Evolutionary conservation across 1,284 basidiomycete species (phyloP).

Genomic region (Flammula alnicola): DNA sequence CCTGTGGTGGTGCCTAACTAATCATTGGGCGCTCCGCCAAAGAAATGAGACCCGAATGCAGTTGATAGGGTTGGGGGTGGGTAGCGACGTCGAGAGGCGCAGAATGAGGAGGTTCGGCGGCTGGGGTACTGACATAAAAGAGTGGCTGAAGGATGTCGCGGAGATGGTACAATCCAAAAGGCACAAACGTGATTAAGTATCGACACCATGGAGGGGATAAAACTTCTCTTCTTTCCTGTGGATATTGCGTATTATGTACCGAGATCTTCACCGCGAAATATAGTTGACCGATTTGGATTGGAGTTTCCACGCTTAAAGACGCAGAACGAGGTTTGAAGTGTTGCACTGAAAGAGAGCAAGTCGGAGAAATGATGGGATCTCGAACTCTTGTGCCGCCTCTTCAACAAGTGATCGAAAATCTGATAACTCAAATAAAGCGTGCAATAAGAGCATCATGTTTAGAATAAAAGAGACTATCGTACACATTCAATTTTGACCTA

Average conservation of each 20-base stretch:
- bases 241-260: no score
- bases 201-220: no score
- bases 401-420: not conserved
- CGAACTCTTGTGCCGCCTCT: no score
- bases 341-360: no score
- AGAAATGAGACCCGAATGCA: conserved; percentile 32
- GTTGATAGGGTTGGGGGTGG: conserved; percentile 33
- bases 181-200: no score
- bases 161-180: conserved; percentile 29
- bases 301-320: no score
- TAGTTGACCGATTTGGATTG: no score
- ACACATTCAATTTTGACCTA: not conserved
- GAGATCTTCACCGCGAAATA: no score
- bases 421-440: not conserved
- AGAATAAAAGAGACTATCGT: not conserved
- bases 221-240: no score
- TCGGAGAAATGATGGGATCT: no score
- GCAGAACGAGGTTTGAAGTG: no score
- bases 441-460: not conserved
- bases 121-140: conserved; percentile 32
- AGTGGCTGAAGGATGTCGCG: conserved; percentile 41
- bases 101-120: conserved; percentile 49
- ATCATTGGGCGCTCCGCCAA: conserved; percentile 41
- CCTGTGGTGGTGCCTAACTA: conserved; percentile 58
- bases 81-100: conserved; percentile 28